Base-by-base conservation (phyloP, 2,329 filamentous ascomycete species). In the Escovopsis sp. region DNA sequence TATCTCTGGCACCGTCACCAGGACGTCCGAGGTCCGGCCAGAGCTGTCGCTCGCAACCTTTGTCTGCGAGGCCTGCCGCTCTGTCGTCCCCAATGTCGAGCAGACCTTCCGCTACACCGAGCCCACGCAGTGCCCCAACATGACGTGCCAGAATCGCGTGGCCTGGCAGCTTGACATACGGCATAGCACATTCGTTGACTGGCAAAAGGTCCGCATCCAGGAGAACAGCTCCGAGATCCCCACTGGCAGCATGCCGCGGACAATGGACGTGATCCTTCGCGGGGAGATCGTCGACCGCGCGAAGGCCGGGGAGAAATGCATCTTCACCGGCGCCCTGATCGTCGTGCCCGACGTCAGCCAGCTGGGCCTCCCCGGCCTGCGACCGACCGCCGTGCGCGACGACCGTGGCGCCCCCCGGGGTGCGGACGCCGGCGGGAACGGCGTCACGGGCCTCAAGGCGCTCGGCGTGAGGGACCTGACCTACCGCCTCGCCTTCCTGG, bases 211-310 rank as follows among this genome's bases (percentile, higher is more conserved):
- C 17, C 82, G 92, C 43, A 85, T 96, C 41, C 90, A 98, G 59
- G 90, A 98, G 58, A 98, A 96, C 62, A 94, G 86, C 46, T 88
- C 88, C 4, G 90, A 98, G 55, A 98, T 98, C 27, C 90, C 90
- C 0, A 98, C 90, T 0, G 90, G 90, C 36, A 94, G 87, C 61
- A 98, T 98, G 90, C 90, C 90, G 17, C 74, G 90, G 40, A 98
- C 90, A 3, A 90, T 98, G 74, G 90, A 98, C 50, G 81, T 98
- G 29, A 94, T 98, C 45, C 61, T 98, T 25, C 79, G 90, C 41
- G 90, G 90, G 50, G 90, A 98, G 56, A 94, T 98, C 63, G 90
- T 98, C 18, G 90, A 98, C 50, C 77, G 90, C 35, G 87, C 88
- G 35, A 96, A 96, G 63, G 90, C 90, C 33, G 90, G 90, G 43